Conservation (phyloP, 2,329 filamentous ascomycete genomes). For the Colletotrichum liaoningense region DNA sequence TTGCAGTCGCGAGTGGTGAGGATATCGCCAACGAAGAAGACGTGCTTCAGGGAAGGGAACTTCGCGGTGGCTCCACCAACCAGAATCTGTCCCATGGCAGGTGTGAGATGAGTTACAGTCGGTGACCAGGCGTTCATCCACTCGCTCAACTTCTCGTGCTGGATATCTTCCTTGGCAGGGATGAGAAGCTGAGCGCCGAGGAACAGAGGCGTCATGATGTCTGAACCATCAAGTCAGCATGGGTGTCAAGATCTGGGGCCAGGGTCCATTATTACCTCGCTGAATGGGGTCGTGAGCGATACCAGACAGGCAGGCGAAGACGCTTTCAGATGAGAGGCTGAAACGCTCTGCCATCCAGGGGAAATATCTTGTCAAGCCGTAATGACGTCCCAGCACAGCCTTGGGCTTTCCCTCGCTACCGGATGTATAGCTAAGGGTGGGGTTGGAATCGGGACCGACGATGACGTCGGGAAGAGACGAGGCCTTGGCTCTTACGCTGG, state of each 20-base stretch:
- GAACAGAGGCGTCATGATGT: constrained; percentile 93
- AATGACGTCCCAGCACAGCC: constrained; percentile 84
- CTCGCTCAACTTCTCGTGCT: constrained; percentile 85
- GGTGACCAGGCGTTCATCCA: constrained; percentile 84
- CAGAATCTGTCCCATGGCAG: constrained; percentile 95
- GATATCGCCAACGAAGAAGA: constrained; percentile 93
- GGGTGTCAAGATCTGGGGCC: constrained; percentile 54
- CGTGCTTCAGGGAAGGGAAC: constrained; percentile 81
- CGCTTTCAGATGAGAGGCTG: constrained; percentile 55
- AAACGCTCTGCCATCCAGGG: constrained; percentile 94
- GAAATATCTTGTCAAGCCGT: constrained; percentile 86
- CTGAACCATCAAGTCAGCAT: constrained; percentile 38
- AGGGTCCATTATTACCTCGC: constrained; percentile 54
- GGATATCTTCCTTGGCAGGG: constrained; percentile 74
- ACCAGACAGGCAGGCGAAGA: constrained; percentile 7
- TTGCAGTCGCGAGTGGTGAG: constrained; percentile 86
- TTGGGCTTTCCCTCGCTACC: constrained; percentile 67
- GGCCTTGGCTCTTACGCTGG: constrained; percentile 60
- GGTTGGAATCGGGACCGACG: constrained; percentile 87
- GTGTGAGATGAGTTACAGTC: constrained; percentile 89
- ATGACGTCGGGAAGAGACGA: constrained; percentile 74
- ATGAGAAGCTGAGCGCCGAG: constrained; percentile 57
- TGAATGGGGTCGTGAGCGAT: constrained; percentile 76
- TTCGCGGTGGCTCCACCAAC: constrained; percentile 84
- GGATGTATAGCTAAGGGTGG: constrained; percentile 79